Evolutionary conservation across 106 monocot species (phyloP), one percentile per base, ranked within the genome.

Genomic region (Cymbidium sinense): DNA sequence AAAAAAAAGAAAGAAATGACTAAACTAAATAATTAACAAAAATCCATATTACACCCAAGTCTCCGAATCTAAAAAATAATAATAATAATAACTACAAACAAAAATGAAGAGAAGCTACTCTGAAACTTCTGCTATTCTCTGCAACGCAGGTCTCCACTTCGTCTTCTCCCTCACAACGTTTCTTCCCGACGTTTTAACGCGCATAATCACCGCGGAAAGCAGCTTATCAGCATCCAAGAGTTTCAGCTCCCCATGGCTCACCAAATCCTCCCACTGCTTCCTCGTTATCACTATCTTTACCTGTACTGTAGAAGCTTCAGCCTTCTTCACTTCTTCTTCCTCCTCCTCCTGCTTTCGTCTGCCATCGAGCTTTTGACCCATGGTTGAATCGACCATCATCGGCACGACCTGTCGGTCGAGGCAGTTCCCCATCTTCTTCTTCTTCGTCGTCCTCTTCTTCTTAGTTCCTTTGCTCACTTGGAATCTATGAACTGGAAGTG

Each of bases 231-330:
- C 21, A 34, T 71, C 37, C 5, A 71, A 71, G 71, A 36, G 37
- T 31, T 37, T 36, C 37, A 33, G 4, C 15, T 69, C 69, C 3
- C 33, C 29, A 31, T 33, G 31, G 69, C 71, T 37, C 36, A 37
- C n/a, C 71, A 36, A 71, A 21, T 71, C 71, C 71, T 71, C 71
- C 71, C 71, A 71, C 71, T 39, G 35, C 36, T 71, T 71, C 71
- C 2, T 71, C 1, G 21, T 71, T 0, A 71, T 36, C 37, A 71
- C 71, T 71, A 71, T 37, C 36, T 71, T 71, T 6, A 71, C 71
- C 36, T 39, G 34, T 29, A 36, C n/a, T 2, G 36, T 20, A 8
- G 36, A 37, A 67, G 9, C 28, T 67, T 9, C 31, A 33, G 0
- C 0, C 4, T 4, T 67, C 13, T 71, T 19, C n/a, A 6, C 71